phyloP scores from a whole-genome alignment of 2,329 filamentous ascomycete species.

The Paramyrothecium roridum region DNA sequence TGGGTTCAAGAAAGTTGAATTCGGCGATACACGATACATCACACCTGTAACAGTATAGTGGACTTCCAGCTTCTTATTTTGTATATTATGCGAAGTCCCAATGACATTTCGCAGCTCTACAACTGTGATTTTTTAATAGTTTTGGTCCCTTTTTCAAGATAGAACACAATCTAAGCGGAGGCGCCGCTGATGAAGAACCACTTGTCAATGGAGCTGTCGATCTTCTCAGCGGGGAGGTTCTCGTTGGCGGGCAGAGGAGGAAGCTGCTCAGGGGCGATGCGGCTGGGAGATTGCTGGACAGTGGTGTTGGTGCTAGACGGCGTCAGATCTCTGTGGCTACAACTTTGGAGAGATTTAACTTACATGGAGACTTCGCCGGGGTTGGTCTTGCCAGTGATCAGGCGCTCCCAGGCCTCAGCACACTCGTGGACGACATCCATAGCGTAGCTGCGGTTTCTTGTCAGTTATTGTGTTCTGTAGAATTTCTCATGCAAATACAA shows the following conservation, averaged over 20 bases:
- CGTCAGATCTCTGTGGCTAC: constrained; percentile 20
- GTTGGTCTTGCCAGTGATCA: constrained; percentile 85
- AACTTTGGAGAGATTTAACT: constrained; percentile 33
- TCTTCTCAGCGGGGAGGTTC: constrained; percentile 80
- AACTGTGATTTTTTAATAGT: not conserved
- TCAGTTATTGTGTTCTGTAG: constrained; percentile 1
- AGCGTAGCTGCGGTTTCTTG: constrained; percentile 63
- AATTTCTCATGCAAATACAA: constrained; percentile 18
- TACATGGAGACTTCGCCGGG: constrained; percentile 79
- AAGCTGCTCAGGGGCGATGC: constrained; percentile 66
- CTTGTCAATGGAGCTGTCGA: constrained; percentile 97
- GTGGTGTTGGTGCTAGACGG: constrained; percentile 72
- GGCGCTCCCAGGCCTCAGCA: constrained; percentile 92
- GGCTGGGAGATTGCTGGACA: constrained; percentile 70
- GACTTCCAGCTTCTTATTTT: not conserved
- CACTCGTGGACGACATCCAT: constrained; percentile 95
- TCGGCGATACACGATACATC: constrained; percentile 6
- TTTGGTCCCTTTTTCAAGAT: not conserved
- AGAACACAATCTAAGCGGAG: constrained; percentile 58
- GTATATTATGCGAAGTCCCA: not conserved
- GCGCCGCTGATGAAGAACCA: constrained; percentile 99
- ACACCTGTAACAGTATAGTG: constrained; percentile 12
- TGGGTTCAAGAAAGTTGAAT: constrained; percentile 8
- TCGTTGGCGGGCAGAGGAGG: constrained; percentile 75
- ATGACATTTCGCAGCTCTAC: not conserved